These are phyloP conservation scores for Oehlia diaphana DNA, from an alignment of 192 early-diverging fungal genomes.

Conservation along the genomic window DNA sequence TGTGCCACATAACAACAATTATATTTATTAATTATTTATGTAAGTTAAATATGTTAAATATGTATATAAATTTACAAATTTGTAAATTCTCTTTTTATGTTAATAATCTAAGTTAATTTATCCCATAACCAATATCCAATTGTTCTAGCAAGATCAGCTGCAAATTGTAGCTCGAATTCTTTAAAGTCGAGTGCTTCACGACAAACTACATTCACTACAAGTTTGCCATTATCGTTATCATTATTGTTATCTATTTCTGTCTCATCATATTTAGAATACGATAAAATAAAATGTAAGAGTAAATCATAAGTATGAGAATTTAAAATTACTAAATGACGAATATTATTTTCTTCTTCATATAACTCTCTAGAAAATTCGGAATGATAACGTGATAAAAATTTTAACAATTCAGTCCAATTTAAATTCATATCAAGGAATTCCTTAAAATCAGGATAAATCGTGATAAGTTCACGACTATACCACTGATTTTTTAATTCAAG, in stretches of 20 bases:
- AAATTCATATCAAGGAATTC: slow-evolving; percentile 38
- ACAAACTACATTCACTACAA: slow-evolving; percentile 15
- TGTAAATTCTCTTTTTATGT: too few species aligned
- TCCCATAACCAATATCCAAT: slow-evolving; percentile 26
- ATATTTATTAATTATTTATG: too few species aligned
- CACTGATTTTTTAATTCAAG: slow-evolving; percentile 42
- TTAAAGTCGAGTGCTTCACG: not conserved
- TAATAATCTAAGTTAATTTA: not conserved
- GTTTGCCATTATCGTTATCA: not conserved
- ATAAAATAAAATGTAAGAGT: slow-evolving; percentile 42
- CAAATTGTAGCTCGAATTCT: slow-evolving; percentile 17
- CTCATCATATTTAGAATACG: not conserved
- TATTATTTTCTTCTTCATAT: slow-evolving; percentile 31
- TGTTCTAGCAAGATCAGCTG: slow-evolving; percentile 19
- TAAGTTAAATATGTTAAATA: too few species aligned
- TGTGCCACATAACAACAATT: too few species aligned
- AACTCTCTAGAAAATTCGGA: slow-evolving; percentile 38
- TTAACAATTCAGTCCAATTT: slow-evolving; percentile 39
- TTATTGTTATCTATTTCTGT: not conserved
- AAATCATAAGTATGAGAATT: slow-evolving; percentile 40
- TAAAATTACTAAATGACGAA: slow-evolving; percentile 44
- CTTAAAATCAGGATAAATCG: slow-evolving; percentile 43
- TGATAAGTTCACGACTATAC: slow-evolving; percentile 38
- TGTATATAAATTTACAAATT: too few species aligned
- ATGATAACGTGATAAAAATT: slow-evolving; percentile 39